Evolutionary conservation across 331 rosid species (phyloP).

Genomic region (Malus hybrid): DNA sequence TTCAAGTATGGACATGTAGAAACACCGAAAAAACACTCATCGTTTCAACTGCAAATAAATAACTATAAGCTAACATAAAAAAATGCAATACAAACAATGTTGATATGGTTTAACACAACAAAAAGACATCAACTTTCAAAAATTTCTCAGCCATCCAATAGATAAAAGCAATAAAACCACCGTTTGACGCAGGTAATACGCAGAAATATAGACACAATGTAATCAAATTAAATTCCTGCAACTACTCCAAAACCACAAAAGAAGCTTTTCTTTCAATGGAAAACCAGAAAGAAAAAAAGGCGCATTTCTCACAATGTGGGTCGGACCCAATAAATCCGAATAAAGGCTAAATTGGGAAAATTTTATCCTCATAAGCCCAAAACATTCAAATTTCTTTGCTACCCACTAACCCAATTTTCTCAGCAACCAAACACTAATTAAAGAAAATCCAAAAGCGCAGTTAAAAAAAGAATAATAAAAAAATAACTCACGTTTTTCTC

Average conservation of each 20-base stretch:
- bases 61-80: background rate
- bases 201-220: background rate
- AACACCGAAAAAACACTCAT: background rate
- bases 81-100: background rate
- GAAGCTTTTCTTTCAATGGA: background rate
- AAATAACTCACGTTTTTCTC: slow-evolving; percentile 14
- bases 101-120: background rate
- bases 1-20: background rate
- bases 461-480: background rate
- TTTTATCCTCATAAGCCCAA: background rate
- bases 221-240: background rate
- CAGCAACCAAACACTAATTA: slow-evolving; percentile 7
- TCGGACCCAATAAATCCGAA: slow-evolving; percentile 7
- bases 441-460: background rate
- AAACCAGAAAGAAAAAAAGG: background rate
- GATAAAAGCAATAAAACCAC: background rate
- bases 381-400: background rate
- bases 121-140: background rate
- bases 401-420: background rate
- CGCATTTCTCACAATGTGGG: background rate
- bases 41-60: background rate
- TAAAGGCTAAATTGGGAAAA: background rate
- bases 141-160: background rate
- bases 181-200: background rate
- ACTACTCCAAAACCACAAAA: background rate